Evolutionary conservation across 73 alveolate genomes (phyloP).

Genomic region (Urostyla sp.): DNA sequence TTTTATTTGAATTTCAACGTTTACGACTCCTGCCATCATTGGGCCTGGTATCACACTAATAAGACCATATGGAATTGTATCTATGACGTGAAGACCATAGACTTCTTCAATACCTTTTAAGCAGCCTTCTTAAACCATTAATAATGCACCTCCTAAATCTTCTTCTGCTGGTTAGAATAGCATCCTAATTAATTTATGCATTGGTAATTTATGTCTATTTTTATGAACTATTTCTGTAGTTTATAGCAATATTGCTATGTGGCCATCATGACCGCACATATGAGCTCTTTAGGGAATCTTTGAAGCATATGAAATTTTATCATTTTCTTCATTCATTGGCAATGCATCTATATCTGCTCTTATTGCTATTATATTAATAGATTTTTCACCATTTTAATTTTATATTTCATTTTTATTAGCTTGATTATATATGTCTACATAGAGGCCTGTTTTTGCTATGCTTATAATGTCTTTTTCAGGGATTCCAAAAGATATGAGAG

Average conservation of each 20-base stretch:
- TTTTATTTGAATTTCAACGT: constrained; percentile 26
- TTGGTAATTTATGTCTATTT: constrained; percentile 65
- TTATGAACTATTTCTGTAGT: constrained; percentile 50
- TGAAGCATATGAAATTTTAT: constrained; percentile 53
- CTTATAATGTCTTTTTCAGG: constrained; percentile 1
- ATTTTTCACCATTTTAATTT: background rate
- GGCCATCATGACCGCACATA: constrained; percentile 91
- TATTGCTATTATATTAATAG: constrained; percentile 48
- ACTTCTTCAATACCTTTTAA: constrained; percentile 77
- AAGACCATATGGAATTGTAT: constrained; percentile 35
- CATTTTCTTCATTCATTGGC: constrained; percentile 64
- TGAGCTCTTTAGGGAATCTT: constrained; percentile 70
- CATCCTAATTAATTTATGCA: constrained; percentile 63
- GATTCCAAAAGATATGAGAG: constrained; percentile 38
- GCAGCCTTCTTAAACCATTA: constrained; percentile 78
- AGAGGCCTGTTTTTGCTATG: constrained; percentile 59
- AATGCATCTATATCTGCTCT: constrained; percentile 81
- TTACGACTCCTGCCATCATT: constrained; percentile 56
- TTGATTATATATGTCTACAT: constrained; percentile 63
- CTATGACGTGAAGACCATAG: constrained; percentile 74
- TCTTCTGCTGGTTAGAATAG: constrained; percentile 84
- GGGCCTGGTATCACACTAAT: constrained; percentile 51
- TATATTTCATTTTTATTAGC: constrained; percentile 1
- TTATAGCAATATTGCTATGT: constrained; percentile 68
- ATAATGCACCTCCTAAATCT: constrained; percentile 75